Conservation (phyloP, 225 moss, liverwort and hornwort genomes). For the Anthoceros angustus region DNA sequence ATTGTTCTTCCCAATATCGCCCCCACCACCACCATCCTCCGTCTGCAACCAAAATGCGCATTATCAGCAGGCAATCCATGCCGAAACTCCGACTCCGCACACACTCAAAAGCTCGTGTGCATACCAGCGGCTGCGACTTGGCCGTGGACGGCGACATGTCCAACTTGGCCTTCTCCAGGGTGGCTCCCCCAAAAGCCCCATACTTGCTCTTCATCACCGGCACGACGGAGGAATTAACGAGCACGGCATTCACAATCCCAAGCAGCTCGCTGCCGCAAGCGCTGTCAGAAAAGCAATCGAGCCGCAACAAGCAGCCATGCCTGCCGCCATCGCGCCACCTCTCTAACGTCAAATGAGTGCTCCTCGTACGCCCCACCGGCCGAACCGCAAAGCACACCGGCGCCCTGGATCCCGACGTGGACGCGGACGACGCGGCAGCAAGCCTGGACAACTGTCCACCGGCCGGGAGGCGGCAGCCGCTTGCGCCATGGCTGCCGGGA, state of each 20-base stretch:
- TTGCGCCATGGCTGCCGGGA: not conserved
- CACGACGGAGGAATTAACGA: not conserved
- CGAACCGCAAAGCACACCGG: not conserved
- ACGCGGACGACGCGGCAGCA: not conserved
- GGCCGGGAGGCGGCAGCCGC: not conserved
- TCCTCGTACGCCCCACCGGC: not conserved
- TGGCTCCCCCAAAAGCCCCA: slow-evolving; percentile 90
- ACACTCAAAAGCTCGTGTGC: not conserved
- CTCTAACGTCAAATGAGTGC: not conserved
- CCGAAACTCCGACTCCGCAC: not conserved
- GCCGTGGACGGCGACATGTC: slow-evolving; percentile 58
- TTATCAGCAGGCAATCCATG: not conserved
- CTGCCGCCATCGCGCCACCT: not conserved
- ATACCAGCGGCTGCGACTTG: slow-evolving; percentile 62
- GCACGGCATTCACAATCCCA: not conserved
- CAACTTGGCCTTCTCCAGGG: slow-evolving; percentile 86
- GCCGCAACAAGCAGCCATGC: not conserved
- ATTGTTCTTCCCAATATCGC: slow-evolving; percentile 74
- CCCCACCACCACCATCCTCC: slow-evolving; percentile 81
- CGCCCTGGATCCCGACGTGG: not conserved
- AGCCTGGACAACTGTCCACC: not conserved
- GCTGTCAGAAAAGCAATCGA: not conserved
- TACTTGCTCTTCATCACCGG: slow-evolving; percentile 84
- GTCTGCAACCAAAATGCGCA: slow-evolving; percentile 24
- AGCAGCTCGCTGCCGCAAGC: not conserved